Evolutionary conservation across 352 stramenopile genomes (phyloP).

Genomic region (Peronospora farinosa): DNA sequence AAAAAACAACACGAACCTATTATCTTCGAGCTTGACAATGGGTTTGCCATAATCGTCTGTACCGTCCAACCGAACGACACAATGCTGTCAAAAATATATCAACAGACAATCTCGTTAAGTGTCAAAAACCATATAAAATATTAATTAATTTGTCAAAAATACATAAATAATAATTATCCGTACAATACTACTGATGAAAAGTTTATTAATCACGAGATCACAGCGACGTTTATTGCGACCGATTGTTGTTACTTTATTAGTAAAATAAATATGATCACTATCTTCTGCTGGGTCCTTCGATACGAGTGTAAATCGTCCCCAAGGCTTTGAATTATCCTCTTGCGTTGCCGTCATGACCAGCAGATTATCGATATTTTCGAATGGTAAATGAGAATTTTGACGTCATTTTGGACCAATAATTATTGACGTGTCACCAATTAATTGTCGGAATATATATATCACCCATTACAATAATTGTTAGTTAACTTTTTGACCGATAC

Average conservation of each 20-base stretch:
- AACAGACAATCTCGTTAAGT: background rate
- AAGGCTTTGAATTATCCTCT: constrained; percentile 21
- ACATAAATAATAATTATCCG: constrained; percentile 12
- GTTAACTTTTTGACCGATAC: background rate
- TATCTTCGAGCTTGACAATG: constrained; percentile 41
- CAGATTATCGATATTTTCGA: too few species aligned
- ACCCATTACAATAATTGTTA: too few species aligned
- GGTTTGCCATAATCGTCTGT: constrained; percentile 20
- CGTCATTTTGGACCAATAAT: constrained; percentile 4
- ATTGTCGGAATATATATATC: too few species aligned
- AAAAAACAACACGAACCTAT: constrained; percentile 35
- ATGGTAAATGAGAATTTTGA: too few species aligned
- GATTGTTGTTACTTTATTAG: constrained; percentile 35
- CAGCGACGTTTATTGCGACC: constrained; percentile 41
- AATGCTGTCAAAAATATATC: constrained; percentile 45
- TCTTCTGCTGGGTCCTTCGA: constrained; percentile 48
- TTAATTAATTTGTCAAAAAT: too few species aligned
- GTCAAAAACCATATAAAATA: too few species aligned
- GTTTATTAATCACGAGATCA: constrained; percentile 48
- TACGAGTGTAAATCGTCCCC: constrained; percentile 58
- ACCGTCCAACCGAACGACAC: constrained; percentile 37
- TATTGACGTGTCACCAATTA: background rate
- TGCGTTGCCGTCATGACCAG: constrained; percentile 6
- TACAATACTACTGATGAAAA: constrained; percentile 67
- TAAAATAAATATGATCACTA: constrained; percentile 63